phyloP scores from a whole-genome alignment of 768 basidiomycete species.

The Hypholoma fasciculare region DNA sequence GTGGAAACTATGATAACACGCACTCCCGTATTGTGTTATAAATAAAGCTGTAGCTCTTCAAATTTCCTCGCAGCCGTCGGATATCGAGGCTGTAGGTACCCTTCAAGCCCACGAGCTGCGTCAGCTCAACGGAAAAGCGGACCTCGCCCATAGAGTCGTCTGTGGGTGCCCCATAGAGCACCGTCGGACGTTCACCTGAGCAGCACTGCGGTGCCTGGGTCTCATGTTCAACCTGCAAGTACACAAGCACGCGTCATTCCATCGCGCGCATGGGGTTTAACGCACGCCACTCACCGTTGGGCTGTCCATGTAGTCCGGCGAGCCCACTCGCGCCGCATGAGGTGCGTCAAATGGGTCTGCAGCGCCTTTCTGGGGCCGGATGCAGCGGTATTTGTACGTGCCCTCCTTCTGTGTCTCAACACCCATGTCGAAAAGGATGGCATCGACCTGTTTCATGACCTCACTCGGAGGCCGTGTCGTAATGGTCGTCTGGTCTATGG shows the following conservation, averaged over 20 bases:
- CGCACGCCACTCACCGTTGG: not conserved
- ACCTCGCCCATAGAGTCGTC: constrained; percentile 90
- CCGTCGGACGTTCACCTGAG: not conserved
- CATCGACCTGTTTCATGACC: constrained; percentile 74
- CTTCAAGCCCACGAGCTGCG: constrained; percentile 77
- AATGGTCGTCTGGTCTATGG: constrained; percentile 84
- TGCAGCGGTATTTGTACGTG: constrained; percentile 80
- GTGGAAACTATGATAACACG: not conserved
- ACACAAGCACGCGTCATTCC: not conserved
- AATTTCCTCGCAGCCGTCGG: constrained; percentile 81
- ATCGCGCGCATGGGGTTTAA: no score
- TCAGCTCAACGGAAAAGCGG: constrained; percentile 90
- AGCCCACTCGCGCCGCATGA: not conserved
- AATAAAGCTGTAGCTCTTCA: constrained; percentile 82
- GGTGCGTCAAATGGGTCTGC: not conserved
- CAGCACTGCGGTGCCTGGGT: not conserved
- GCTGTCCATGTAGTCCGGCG: not conserved
- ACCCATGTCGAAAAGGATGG: constrained; percentile 77
- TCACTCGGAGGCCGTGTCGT: constrained; percentile 73
- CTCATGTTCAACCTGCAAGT: not conserved
- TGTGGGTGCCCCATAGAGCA: constrained; percentile 60
- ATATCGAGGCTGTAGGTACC: constrained; percentile 89
- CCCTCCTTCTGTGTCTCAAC: constrained; percentile 78
- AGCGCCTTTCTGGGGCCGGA: constrained; percentile 52
- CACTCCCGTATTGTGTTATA: constrained; percentile 58